phyloP scores from a whole-genome alignment of 139 green algal genomes.

The Closterium sp. region DNA sequence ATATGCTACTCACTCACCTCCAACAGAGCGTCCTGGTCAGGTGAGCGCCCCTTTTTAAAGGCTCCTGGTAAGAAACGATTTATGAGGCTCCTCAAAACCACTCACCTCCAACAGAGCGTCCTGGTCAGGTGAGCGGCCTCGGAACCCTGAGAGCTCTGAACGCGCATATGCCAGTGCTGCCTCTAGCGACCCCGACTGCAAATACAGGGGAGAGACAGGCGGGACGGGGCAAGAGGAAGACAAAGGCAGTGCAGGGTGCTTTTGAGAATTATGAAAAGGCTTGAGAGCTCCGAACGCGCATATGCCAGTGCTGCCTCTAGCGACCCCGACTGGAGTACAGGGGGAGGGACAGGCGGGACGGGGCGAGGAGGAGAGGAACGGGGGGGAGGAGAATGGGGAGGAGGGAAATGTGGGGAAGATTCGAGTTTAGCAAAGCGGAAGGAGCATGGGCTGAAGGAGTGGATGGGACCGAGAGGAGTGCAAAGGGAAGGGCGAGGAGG shows the following conservation, averaged over 20 bases:
- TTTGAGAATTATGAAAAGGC: too few relatives aligned
- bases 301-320: too few relatives aligned
- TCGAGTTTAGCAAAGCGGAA: not conserved
- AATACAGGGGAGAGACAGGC: not conserved
- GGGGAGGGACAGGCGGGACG: too few relatives aligned
- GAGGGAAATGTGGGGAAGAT: not conserved
- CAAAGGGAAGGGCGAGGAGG: not conserved
- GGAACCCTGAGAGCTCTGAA: conserved; percentile 14
- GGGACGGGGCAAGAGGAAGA: too few relatives aligned
- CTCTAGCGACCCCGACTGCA: conserved; percentile 27
- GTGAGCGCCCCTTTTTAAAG: too few relatives aligned
- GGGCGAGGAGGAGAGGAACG: not conserved
- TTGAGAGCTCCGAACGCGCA: too few relatives aligned
- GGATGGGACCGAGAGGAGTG: too few relatives aligned
- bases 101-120: conserved; percentile 21
- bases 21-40: not conserved
- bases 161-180: conserved; percentile 29
- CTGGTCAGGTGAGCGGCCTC: conserved; percentile 17
- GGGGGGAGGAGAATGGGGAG: not conserved
- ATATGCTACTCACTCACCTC: not conserved
- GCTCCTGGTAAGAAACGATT: too few relatives aligned
- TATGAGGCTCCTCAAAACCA: too few relatives aligned
- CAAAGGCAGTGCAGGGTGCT: too few relatives aligned
- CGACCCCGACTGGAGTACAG: too few relatives aligned
- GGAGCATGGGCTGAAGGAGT: not conserved